phyloP scores from a whole-genome alignment of 2,329 filamentous ascomycete species.

The Aspergillus brunneoviolaceus region DNA sequence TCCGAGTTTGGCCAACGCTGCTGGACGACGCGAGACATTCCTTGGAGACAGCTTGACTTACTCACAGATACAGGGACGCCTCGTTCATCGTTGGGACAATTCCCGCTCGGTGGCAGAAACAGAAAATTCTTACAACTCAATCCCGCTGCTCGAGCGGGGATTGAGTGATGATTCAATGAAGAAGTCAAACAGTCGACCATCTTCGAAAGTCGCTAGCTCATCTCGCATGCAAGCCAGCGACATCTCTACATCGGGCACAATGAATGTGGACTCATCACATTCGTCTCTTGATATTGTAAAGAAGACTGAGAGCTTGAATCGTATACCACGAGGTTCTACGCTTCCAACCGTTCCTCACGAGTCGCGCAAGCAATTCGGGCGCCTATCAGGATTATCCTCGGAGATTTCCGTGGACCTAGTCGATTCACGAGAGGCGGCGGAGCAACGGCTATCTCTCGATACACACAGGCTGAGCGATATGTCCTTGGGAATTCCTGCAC shows the following conservation, averaged over 20 bases:
- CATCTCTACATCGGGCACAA: slow-evolving; percentile 27
- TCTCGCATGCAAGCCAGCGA: slow-evolving; percentile 29
- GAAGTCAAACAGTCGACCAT: slow-evolving; percentile 30
- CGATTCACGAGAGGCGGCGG: slow-evolving; percentile 38
- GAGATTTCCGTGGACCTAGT: slow-evolving; percentile 54
- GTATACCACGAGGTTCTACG: slow-evolving; percentile 46
- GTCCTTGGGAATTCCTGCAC: slow-evolving; percentile 42
- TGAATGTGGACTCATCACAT: slow-evolving; percentile 42
- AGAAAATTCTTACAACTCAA: slow-evolving; percentile 72
- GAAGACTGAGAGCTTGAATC: slow-evolving; percentile 53
- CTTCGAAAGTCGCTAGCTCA: slow-evolving; percentile 21
- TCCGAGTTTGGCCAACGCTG: slow-evolving; percentile 17
- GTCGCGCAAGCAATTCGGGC: slow-evolving; percentile 48
- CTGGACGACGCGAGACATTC: slow-evolving; percentile 25
- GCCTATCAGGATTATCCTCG: slow-evolving; percentile 54
- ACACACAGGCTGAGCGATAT: slow-evolving; percentile 37
- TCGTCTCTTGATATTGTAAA: slow-evolving; percentile 53
- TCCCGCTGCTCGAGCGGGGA: slow-evolving; percentile 72
- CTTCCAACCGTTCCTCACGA: slow-evolving; percentile 33
- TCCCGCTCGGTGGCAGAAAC: slow-evolving; percentile 58
- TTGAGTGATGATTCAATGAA: slow-evolving; percentile 51
- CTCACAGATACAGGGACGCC: slow-evolving; percentile 27
- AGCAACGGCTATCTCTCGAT: slow-evolving; percentile 33
- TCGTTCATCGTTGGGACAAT: slow-evolving; percentile 36
- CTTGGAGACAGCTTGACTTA: slow-evolving; percentile 25